Percentiles rank a stretch among this genome's conserved stretches.
These are phyloP conservation scores for Biancaea sappan DNA, from an alignment of 306 rosid species.

Conservation along the genomic window DNA sequence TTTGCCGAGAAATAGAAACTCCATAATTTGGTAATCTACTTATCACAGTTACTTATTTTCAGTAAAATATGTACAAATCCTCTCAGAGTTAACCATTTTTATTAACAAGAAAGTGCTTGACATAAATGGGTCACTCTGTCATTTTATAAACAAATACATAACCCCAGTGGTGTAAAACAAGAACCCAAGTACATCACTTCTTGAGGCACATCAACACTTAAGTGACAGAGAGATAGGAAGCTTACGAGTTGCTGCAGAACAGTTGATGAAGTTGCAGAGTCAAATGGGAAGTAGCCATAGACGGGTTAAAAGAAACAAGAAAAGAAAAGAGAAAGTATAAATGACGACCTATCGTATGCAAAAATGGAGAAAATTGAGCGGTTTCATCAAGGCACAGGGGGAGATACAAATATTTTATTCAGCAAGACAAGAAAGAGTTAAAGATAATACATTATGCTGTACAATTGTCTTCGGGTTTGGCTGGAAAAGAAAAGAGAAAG, in stretches of 20 bases:
- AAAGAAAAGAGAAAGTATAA: background rate
- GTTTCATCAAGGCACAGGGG: constrained; percentile 43
- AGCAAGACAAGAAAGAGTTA: background rate
- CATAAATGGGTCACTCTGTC: background rate
- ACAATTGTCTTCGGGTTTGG: background rate
- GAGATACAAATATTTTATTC: background rate
- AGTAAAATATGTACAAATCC: background rate
- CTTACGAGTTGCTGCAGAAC: constrained; percentile 47
- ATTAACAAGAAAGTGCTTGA: constrained; percentile 5
- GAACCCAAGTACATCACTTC: background rate
- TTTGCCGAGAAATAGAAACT: background rate
- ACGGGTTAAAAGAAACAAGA: constrained; percentile 29
- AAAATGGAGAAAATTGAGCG: constrained; percentile 40
- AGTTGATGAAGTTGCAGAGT: constrained; percentile 46
- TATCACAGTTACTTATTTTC: background rate
- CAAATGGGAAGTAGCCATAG: constrained; percentile 59
- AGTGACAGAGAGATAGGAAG: constrained; percentile 27
- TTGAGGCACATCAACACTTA: background rate
- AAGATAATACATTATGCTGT: background rate
- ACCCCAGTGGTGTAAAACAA: background rate
- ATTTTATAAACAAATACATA: background rate
- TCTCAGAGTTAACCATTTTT: background rate
- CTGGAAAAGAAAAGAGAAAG: constrained; percentile 11
- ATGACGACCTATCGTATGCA: background rate
- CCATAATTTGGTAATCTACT: background rate